Percentiles rank a stretch among this genome's conserved stretches.
Evolutionary conservation across 2,329 filamentous ascomycete genomes (phyloP).

Genomic region (Stachybotrys echinatus): DNA sequence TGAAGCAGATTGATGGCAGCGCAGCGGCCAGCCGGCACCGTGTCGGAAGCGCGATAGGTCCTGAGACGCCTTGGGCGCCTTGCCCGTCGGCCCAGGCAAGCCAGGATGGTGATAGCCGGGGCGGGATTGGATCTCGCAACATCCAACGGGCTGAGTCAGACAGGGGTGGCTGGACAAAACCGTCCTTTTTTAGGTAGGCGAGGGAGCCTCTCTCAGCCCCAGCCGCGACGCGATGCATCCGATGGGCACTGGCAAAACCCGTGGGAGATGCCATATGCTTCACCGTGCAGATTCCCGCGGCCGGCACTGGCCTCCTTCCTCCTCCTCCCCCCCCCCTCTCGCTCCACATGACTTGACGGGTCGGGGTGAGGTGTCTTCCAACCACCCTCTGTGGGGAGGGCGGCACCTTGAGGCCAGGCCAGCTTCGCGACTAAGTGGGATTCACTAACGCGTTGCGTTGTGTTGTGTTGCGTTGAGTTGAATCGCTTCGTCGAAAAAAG

Average conservation of each 20-base stretch:
- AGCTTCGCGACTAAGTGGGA: neutral
- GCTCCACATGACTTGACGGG: no score
- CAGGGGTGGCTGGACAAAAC: neutral
- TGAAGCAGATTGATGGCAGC: no score
- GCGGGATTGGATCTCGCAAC: neutral
- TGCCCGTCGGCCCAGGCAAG: no score
- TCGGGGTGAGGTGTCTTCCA: neutral
- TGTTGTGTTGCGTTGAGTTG: no score
- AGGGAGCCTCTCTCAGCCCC: no score
- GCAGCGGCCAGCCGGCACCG: neutral
- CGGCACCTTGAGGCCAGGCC: neutral
- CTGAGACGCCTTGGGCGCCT: neutral
- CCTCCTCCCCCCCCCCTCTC: neutral
- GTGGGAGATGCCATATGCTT: no score
- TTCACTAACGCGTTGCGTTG: neutral
- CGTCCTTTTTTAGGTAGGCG: no score
- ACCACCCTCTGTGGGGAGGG: neutral
- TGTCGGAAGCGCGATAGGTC: neutral
- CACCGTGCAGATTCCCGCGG: no score
- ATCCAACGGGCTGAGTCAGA: neutral
- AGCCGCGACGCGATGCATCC: no score
- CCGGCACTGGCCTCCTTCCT: neutral
- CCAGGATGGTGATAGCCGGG: neutral
- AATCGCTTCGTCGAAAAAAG: neutral
- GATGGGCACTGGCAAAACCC: no score